phyloP scores from a whole-genome alignment of 768 basidiomycete genomes.

The Fomitopsis pulvina region DNA sequence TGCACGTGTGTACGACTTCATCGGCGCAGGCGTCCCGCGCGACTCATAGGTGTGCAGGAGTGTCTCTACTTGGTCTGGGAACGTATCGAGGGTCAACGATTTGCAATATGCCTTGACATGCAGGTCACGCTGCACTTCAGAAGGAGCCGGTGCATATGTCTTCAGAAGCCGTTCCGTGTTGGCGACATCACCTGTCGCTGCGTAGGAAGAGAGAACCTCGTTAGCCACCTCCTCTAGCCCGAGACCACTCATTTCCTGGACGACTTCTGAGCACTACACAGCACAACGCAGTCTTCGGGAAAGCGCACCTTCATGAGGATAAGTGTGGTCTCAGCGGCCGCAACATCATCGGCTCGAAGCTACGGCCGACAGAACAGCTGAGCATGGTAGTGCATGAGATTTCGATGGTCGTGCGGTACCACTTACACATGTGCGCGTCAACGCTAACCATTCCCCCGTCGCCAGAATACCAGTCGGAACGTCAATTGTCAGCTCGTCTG shows the following conservation, averaged over 20 bases:
- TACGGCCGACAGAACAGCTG: no score
- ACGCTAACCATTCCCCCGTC: slow-evolving; percentile 7
- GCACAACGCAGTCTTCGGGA: not conserved
- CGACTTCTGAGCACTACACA: slow-evolving; percentile 4
- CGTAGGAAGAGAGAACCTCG: slow-evolving; percentile 42
- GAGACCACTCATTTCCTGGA: slow-evolving; percentile 35
- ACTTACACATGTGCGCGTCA: slow-evolving; percentile 12
- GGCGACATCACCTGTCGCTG: slow-evolving; percentile 36
- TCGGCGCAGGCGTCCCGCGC: slow-evolving; percentile 54
- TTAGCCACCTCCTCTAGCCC: slow-evolving; percentile 40
- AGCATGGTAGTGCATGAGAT: not conserved
- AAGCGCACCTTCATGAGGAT: slow-evolving; percentile 43
- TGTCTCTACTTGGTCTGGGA: slow-evolving; percentile 58
- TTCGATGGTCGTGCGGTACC: not conserved
- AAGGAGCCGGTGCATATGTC: slow-evolving; percentile 28
- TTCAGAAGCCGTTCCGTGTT: slow-evolving; percentile 32
- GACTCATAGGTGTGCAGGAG: slow-evolving; percentile 71
- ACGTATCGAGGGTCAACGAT: slow-evolving; percentile 35
- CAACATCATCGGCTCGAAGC: slow-evolving; percentile 41
- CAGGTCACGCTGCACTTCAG: slow-evolving; percentile 56
- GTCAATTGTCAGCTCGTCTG: not conserved
- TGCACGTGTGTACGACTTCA: slow-evolving; percentile 65
- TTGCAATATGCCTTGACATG: slow-evolving; percentile 65
- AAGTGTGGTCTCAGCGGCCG: slow-evolving; percentile 43
- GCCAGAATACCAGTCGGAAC: slow-evolving; percentile 7